Evolutionary conservation across 1,284 basidiomycete species (phyloP).

Genomic region (Wallemia hederae): DNA sequence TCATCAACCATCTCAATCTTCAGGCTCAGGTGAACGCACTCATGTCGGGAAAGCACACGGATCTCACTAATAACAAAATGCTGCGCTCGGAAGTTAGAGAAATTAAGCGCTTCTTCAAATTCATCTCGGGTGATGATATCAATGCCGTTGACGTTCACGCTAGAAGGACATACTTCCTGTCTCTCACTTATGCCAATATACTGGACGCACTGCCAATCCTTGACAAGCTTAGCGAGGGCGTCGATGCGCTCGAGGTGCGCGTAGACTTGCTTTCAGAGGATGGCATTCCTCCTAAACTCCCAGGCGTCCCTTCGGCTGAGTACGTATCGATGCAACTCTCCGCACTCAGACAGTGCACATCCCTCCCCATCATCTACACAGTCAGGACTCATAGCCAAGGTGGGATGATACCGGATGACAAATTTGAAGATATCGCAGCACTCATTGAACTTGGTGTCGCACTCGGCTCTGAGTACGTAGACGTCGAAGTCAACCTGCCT

Average conservation of each 20-base stretch:
- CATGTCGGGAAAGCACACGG: slow-evolving; percentile 9
- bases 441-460: slow-evolving; percentile 52
- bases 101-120: slow-evolving; percentile 48
- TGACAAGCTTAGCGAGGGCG: slow-evolving; percentile 45
- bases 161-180: slow-evolving; percentile 60
- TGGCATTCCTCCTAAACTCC: slow-evolving; percentile 18
- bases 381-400: slow-evolving; percentile 68
- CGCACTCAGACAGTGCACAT: slow-evolving; percentile 41
- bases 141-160: slow-evolving; percentile 27
- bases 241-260: slow-evolving; percentile 73
- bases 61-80: slow-evolving; percentile 6
- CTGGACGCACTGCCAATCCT: slow-evolving; percentile 37
- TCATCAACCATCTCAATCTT: slow-evolving; percentile 39
- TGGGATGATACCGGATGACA: slow-evolving; percentile 61
- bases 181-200: slow-evolving; percentile 70
- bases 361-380: slow-evolving; percentile 71
- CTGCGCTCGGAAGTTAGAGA: slow-evolving; percentile 1
- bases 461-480: slow-evolving; percentile 70
- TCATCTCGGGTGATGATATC: slow-evolving; percentile 43
- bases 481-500: slow-evolving; percentile 58
- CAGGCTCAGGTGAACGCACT: slow-evolving; percentile 11
- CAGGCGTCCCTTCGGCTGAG: slow-evolving; percentile 32
- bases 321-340: slow-evolving; percentile 65
- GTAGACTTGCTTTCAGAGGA: slow-evolving; percentile 53
- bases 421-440: slow-evolving; percentile 40